phyloP scores from a whole-genome alignment of 352 stramenopile genomes.

The Globisporangium takayamanum region DNA sequence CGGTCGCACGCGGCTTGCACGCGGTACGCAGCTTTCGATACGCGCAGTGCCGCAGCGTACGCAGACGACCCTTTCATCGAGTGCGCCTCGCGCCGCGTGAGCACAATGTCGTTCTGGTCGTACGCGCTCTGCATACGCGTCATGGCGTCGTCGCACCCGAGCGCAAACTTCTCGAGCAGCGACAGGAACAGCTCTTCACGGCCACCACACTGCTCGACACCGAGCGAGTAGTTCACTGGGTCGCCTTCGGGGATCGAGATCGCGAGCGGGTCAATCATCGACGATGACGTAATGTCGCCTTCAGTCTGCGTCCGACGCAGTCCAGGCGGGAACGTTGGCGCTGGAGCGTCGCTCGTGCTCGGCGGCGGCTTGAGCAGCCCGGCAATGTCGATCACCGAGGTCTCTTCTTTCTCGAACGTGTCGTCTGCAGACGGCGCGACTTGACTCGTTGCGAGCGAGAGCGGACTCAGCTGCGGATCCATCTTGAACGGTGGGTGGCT shows the following conservation, averaged over 20 bases:
- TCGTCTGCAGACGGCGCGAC: not conserved
- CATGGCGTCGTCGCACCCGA: constrained; percentile 58
- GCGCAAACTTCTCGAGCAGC: constrained; percentile 70
- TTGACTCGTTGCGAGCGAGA: constrained; percentile 8
- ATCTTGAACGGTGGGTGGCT: constrained; percentile 54
- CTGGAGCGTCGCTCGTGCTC: not conserved
- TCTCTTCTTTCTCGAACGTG: constrained; percentile 2
- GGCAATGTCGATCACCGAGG: not conserved
- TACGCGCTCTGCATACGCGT: constrained; percentile 42
- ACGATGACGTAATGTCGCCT: constrained; percentile 10
- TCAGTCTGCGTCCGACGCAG: constrained; percentile 10
- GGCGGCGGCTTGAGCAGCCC: constrained; percentile 1
- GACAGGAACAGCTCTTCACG: constrained; percentile 74
- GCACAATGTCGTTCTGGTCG: constrained; percentile 32
- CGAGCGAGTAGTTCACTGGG: constrained; percentile 70
- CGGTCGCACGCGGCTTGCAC: constrained; percentile 73
- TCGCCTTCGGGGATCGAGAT: constrained; percentile 73
- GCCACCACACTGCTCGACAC: constrained; percentile 73
- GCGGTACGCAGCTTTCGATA: constrained; percentile 78
- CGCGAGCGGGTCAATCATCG: constrained; percentile 17
- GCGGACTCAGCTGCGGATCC: constrained; percentile 12
- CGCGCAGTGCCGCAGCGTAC: constrained; percentile 66
- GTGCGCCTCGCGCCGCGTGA: constrained; percentile 63
- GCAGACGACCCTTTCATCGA: constrained; percentile 77
- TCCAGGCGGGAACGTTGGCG: not conserved